These are phyloP conservation scores for Cordyceps cicadae DNA, from an alignment of 2,329 filamentous ascomycete genomes.

Conservation along the genomic window DNA sequence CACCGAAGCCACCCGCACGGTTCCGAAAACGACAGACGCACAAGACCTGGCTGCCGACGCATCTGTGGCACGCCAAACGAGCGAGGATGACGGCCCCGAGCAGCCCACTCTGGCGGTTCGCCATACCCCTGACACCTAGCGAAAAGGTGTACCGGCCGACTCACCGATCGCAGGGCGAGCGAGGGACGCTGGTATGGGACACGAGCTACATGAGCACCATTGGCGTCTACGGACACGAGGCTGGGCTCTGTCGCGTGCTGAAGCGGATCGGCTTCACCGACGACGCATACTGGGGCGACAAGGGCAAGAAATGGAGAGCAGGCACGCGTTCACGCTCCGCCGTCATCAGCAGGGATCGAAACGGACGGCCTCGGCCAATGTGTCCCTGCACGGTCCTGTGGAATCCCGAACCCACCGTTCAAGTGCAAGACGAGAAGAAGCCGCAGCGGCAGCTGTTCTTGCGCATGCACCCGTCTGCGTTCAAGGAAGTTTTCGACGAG, in stretches of 20 bases:
- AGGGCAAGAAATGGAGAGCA: slow-evolving; percentile 61
- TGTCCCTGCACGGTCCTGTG: slow-evolving; percentile 69
- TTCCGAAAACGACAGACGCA: slow-evolving; percentile 78
- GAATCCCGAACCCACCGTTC: slow-evolving; percentile 41
- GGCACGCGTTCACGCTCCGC: slow-evolving; percentile 43
- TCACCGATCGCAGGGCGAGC: slow-evolving; percentile 66
- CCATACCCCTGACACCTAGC: slow-evolving; percentile 74
- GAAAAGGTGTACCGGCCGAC: slow-evolving; percentile 85
- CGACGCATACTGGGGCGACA: slow-evolving; percentile 52
- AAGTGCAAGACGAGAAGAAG: slow-evolving; percentile 13
- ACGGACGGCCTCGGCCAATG: slow-evolving; percentile 48
- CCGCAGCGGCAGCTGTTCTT: slow-evolving; percentile 50
- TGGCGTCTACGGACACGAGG: slow-evolving; percentile 58
- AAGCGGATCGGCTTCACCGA: slow-evolving; percentile 55
- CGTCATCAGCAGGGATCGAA: slow-evolving; percentile 43
- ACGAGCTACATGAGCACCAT: slow-evolving; percentile 91
- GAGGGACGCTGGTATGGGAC: slow-evolving; percentile 82
- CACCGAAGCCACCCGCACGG: slow-evolving; percentile 48
- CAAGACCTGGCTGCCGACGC: slow-evolving; percentile 93
- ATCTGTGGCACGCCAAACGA: slow-evolving; percentile 87
- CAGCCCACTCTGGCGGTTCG: slow-evolving; percentile 81
- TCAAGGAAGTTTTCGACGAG: slow-evolving; percentile 59
- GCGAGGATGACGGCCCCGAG: slow-evolving; percentile 77
- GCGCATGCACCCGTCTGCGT: slow-evolving; percentile 75
- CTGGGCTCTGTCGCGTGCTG: slow-evolving; percentile 58